Percentiles rank a stretch among this genome's conserved stretches.
These are phyloP conservation scores for Ustilago curta DNA, from an alignment of 1,284 basidiomycete genomes.

Conservation along the genomic window DNA sequence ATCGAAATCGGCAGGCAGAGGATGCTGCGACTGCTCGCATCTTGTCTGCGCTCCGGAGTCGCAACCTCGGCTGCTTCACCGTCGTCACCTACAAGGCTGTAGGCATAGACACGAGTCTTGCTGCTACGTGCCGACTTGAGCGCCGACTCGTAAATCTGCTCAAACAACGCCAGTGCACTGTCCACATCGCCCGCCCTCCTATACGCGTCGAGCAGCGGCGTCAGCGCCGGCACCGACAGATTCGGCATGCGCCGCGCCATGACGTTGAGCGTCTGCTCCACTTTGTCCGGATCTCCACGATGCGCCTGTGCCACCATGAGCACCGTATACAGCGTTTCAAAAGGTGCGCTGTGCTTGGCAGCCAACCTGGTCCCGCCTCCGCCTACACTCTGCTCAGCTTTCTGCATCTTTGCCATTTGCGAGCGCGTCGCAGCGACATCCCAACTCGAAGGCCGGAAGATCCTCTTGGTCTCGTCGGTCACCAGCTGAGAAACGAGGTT, in stretches of 20 bases:
- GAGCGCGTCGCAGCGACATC: not conserved
- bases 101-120: slow-evolving; percentile 34
- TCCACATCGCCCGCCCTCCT: slow-evolving; percentile 76
- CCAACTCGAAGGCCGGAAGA: slow-evolving; percentile 20
- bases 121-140: slow-evolving; percentile 41
- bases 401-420: slow-evolving; percentile 5
- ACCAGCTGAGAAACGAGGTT: slow-evolving; percentile 51
- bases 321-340: slow-evolving; percentile 74
- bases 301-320: slow-evolving; percentile 76
- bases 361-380: not conserved
- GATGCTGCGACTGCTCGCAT: slow-evolving; percentile 71
- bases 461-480: slow-evolving; percentile 26
- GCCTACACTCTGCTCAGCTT: not conserved
- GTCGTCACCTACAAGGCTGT: slow-evolving; percentile 18
- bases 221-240: slow-evolving; percentile 76
- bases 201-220: slow-evolving; percentile 81
- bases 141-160: slow-evolving; percentile 76
- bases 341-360: slow-evolving; percentile 36
- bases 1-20: slow-evolving; percentile 86
- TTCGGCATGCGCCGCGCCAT: slow-evolving; percentile 74
- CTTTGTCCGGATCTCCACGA: slow-evolving; percentile 73
- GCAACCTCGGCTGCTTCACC: not conserved
- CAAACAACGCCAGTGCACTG: slow-evolving; percentile 78
- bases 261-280: slow-evolving; percentile 75
- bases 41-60: slow-evolving; percentile 13